Evolutionary conservation across 805 yeast species (phyloP).

Genomic region (Candida anglica): DNA sequence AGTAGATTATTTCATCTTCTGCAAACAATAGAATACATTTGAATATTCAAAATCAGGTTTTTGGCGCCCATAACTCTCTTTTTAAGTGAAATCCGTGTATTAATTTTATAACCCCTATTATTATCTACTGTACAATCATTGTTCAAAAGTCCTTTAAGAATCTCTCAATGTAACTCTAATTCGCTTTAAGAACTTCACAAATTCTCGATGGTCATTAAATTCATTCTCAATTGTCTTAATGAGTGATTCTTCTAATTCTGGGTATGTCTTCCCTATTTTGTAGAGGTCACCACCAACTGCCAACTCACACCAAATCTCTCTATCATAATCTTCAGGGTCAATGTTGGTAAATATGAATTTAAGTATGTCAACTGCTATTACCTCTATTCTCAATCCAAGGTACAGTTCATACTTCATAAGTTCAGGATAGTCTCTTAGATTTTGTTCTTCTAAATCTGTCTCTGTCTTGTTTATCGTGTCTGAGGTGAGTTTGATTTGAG

Average conservation of each 20-base stretch:
- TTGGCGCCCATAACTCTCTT: too few species aligned
- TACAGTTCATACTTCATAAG: conserved; percentile 47
- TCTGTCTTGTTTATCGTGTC: conserved; percentile 21
- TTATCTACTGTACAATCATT: background rate
- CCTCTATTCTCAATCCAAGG: conserved; percentile 54
- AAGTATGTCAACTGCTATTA: conserved; percentile 42
- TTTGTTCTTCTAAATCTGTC: conserved; percentile 38
- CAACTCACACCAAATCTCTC: conserved; percentile 41
- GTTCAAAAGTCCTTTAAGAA: background rate
- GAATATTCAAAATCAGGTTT: too few species aligned
- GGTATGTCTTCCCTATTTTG: conserved; percentile 32
- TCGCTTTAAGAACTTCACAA: conserved; percentile 20
- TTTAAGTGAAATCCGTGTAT: background rate
- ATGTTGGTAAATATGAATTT: conserved; percentile 47
- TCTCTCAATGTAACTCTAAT: conserved; percentile 8
- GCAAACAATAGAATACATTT: too few species aligned
- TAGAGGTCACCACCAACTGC: conserved; percentile 42
- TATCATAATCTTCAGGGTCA: conserved; percentile 38
- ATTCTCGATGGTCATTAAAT: conserved; percentile 22
- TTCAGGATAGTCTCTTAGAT: conserved; percentile 48
- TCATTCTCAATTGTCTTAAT: conserved; percentile 14
- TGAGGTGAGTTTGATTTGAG: conserved; percentile 10
- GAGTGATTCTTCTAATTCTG: conserved; percentile 25
- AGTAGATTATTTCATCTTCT: too few species aligned
- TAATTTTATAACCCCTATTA: background rate